Evolutionary conservation across 352 stramenopile genomes (phyloP), one percentile per base, ranked within the genome.

Genomic region (Plasmopara halstedii): DNA sequence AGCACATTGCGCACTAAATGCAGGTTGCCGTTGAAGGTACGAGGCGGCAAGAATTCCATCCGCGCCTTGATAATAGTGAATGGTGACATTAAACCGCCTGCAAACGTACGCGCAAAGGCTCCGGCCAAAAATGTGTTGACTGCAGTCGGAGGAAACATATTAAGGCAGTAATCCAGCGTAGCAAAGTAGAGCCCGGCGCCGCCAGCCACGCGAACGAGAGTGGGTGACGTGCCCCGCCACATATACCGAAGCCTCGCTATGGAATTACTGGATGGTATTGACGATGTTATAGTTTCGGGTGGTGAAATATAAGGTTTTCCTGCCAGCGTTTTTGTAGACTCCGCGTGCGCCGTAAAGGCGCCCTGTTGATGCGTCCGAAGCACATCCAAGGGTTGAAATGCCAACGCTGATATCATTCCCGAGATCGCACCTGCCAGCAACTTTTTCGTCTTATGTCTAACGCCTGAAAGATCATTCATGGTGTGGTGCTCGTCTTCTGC

Each of bases 21-120:
- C 22, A 83, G 33, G 41, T 81, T 88, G 52, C 67, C 78, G 11
- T 55, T 53, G 44, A 84, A 84, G 11, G 73, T 72, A 26, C 74
- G 70, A 2, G 78, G 58, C 7, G 75, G 62, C 25, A 85, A 58
- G 62, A 79, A 92, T 62, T 94, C 83, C 77, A 94, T 89, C 22
- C 82, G 64, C 14, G 82, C 76, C 61, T 94, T 94, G 34, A 94
- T 69, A 51, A 94, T 81, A 32, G 83, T 94, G 27, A 94, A 67
- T 6, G 83, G 83, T 4, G 80, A 90, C 64, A 91, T 83, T 31
- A 94, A 51, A 35, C 70, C 60, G 14, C 77, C 77, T 2, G 80
- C 81, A 45, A 94, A 91, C 13, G 81, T 88, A n/a, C 83, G 77
- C n/a, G 83, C 78, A 31, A 88, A 84, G 3, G 78, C 78, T 26